A percentile compares a stretch with the other conserved stretches of the same genome.
Evolutionary conservation across 1,284 basidiomycete species (phyloP).

Genomic region (Boletellus deceptivus): DNA sequence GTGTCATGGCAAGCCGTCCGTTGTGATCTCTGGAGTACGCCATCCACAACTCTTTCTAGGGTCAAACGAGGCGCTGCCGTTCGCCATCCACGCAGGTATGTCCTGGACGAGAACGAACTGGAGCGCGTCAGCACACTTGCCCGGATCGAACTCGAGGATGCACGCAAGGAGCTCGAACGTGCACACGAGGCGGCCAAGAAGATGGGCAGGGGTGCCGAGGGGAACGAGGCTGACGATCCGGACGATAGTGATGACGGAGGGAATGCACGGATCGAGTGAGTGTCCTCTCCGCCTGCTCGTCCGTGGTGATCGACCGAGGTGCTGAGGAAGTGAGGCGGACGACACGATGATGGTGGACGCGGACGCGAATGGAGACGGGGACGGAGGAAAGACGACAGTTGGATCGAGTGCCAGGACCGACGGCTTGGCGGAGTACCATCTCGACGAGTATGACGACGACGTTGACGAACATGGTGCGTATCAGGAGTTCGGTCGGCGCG

Average conservation of each 20-base stretch:
- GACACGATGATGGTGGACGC: slow-evolving; percentile 70
- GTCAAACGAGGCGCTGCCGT: slow-evolving; percentile 80
- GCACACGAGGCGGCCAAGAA: slow-evolving; percentile 75
- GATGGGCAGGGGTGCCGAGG: slow-evolving; percentile 63
- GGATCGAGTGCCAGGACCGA: slow-evolving; percentile 51
- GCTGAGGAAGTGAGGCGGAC: slow-evolving; percentile 45
- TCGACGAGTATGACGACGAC: slow-evolving; percentile 93
- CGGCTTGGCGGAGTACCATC: slow-evolving; percentile 87
- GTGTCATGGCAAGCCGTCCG: slow-evolving; percentile 40
- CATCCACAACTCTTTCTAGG: slow-evolving; percentile 45
- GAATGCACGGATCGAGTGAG: slow-evolving; percentile 82
- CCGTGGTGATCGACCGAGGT: slow-evolving; percentile 34
- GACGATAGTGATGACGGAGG: slow-evolving; percentile 49
- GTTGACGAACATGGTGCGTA: slow-evolving; percentile 51
- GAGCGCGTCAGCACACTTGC: slow-evolving; percentile 89
- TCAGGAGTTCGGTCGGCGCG: not conserved
- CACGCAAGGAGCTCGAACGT: slow-evolving; percentile 79
- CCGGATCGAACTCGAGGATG: slow-evolving; percentile 86
- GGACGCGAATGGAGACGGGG: slow-evolving; percentile 40
- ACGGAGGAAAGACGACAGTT: slow-evolving; percentile 7
- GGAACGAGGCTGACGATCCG: slow-evolving; percentile 61
- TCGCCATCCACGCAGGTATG: slow-evolving; percentile 83
- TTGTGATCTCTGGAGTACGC: not conserved
- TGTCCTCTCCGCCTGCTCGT: slow-evolving; percentile 25
- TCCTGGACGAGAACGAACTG: slow-evolving; percentile 89